A percentile compares a stretch with the other conserved stretches of the same genome.
Evolutionary conservation across 305 asterid genomes (phyloP).

Genomic region (Rubia tinctorum): DNA sequence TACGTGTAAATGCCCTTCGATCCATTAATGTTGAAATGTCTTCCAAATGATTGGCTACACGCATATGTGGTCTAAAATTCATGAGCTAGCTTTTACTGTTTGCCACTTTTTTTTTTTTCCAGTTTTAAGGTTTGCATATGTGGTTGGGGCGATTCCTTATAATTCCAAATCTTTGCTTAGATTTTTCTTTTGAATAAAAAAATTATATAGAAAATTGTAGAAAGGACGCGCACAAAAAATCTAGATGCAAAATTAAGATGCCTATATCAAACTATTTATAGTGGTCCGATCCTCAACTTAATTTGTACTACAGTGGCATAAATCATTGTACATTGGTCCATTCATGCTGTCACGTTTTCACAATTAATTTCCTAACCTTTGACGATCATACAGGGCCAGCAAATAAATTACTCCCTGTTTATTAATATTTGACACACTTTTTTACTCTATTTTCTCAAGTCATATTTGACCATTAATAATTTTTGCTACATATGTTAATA

Average conservation of each 20-base stretch:
- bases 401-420: no score
- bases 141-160: background rate
- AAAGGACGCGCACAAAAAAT: background rate
- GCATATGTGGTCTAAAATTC: background rate
- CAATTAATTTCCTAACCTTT: background rate
- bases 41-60: conserved; percentile 16
- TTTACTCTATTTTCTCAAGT: no score
- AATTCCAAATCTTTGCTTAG: background rate
- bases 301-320: conserved; percentile 12
- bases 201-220: background rate
- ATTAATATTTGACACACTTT: no score
- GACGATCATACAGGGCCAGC: background rate
- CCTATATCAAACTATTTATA: background rate
- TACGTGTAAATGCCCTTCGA: background rate
- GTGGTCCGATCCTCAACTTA: conserved; percentile 8
- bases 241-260: background rate
- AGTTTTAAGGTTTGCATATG: conserved; percentile 15
- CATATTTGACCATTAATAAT: no score
- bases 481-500: no score
- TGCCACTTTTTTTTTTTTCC: conserved; percentile 13
- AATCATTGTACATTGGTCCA: conserved; percentile 12
- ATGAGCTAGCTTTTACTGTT: conserved; percentile 5
- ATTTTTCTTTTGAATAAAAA: background rate
- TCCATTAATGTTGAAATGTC: conserved; percentile 12
- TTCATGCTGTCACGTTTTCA: conserved; percentile 3